These are phyloP conservation scores for Raffaelea ambrosiae DNA, from an alignment of 2,329 filamentous ascomycete genomes.

Conservation along the genomic window DNA sequence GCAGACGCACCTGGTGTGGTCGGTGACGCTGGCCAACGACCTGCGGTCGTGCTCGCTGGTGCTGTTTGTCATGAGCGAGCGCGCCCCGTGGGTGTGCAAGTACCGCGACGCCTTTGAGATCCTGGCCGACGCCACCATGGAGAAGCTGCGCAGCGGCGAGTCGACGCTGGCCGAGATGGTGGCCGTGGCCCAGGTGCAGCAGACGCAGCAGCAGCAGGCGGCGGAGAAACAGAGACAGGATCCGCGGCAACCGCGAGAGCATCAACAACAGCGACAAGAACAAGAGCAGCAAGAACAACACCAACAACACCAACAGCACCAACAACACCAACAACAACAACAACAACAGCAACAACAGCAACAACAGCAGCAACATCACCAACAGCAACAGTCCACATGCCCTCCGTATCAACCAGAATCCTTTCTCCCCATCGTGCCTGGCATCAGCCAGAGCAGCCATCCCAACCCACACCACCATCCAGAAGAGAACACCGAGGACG, in stretches of 20 bases:
- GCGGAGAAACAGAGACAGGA: neutral
- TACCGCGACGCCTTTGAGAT: conserved; percentile 39
- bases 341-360: too few species aligned
- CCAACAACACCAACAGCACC: too few species aligned
- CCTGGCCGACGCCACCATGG: conserved; percentile 36
- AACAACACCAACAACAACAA: too few species aligned
- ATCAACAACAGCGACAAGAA: too few species aligned
- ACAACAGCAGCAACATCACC: too few species aligned
- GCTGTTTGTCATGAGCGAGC: conserved; percentile 40
- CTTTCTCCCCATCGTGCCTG: neutral
- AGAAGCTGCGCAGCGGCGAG: conserved; percentile 13
- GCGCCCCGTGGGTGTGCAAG: conserved; percentile 36
- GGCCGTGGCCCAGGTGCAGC: neutral
- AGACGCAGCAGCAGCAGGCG: neutral
- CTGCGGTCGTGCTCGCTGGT: conserved; percentile 39
- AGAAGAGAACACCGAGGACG: neutral
- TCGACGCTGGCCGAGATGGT: neutral
- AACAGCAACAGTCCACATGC: too few species aligned
- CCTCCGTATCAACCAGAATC: neutral
- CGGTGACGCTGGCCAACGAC: conserved; percentile 37
- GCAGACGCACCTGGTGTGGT: conserved; percentile 35
- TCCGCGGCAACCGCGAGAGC: neutral
- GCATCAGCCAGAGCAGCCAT: neutral
- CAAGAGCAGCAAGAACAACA: too few species aligned
- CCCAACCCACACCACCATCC: neutral